These are phyloP conservation scores for Fusarium luffae DNA, from an alignment of 2,329 filamentous ascomycete species.

Conservation along the genomic window DNA sequence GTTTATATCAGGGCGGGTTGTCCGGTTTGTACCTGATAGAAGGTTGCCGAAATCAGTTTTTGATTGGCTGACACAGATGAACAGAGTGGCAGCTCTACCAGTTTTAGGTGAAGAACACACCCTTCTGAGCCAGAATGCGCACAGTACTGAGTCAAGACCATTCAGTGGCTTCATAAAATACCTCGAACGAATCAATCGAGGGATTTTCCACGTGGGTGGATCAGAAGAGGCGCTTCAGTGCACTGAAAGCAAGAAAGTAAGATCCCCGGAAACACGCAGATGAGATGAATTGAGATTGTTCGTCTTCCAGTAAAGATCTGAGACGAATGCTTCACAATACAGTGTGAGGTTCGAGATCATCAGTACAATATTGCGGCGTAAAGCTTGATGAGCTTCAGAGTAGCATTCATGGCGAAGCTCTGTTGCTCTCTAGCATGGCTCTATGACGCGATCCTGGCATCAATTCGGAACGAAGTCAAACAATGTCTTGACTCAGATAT, in stretches of 20 bases:
- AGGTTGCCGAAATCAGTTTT: conserved; percentile 19
- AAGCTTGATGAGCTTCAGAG: background rate
- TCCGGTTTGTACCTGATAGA: conserved; percentile 32
- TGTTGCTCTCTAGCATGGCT: background rate
- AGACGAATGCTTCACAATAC: background rate
- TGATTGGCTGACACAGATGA: conserved; percentile 31
- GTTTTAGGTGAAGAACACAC: conserved; percentile 15
- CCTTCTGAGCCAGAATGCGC: conserved; percentile 7
- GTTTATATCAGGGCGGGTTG: conserved; percentile 35
- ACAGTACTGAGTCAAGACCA: conserved; percentile 32
- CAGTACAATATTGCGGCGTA: background rate
- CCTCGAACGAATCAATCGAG: conserved; percentile 36
- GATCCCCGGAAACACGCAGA: conserved; percentile 27
- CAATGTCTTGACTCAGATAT: background rate
- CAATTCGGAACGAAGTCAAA: background rate
- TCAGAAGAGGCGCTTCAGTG: conserved; percentile 18
- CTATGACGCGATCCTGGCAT: background rate
- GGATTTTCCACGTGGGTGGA: conserved; percentile 39
- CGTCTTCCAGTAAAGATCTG: background rate
- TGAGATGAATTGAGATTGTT: conserved; percentile 15
- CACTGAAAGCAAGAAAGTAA: conserved; percentile 11
- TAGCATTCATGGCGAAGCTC: background rate
- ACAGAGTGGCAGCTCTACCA: conserved; percentile 19
- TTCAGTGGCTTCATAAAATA: conserved; percentile 31
- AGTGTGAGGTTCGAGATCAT: background rate